These are phyloP conservation scores for Emergomyces pasteurianus DNA, from an alignment of 2,329 filamentous ascomycete genomes.

Conservation along the genomic window DNA sequence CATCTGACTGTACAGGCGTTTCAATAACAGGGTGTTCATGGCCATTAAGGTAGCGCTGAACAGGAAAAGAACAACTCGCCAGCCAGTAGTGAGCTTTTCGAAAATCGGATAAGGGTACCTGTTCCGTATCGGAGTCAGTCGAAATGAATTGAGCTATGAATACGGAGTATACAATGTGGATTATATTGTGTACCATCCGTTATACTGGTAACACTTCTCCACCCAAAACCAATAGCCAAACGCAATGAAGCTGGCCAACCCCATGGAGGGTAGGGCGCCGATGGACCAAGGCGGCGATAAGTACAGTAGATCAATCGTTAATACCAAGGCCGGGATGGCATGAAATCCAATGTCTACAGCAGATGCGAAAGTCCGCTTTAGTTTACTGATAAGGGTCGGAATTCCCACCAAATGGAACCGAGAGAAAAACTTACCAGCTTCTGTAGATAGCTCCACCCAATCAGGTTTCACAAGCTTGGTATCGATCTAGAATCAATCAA, in stretches of 20 bases:
- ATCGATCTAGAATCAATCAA: slow-evolving; percentile 23
- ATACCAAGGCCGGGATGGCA: slow-evolving; percentile 40
- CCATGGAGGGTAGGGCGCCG: slow-evolving; percentile 39
- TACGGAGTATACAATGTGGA: too few relatives aligned
- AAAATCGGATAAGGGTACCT: slow-evolving; percentile 59
- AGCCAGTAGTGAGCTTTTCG: slow-evolving; percentile 49
- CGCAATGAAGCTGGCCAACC: slow-evolving; percentile 39
- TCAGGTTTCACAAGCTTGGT: slow-evolving; percentile 40
- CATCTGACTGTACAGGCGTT: slow-evolving; percentile 53
- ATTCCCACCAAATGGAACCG: too few relatives aligned
- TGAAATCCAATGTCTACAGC: slow-evolving; percentile 36
- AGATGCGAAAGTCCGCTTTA: background rate
- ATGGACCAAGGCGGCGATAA: slow-evolving; percentile 51
- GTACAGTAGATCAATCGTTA: slow-evolving; percentile 44
- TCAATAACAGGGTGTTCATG: slow-evolving; percentile 53
- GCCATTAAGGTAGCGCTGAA: slow-evolving; percentile 62
- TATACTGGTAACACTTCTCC: slow-evolving; percentile 46
- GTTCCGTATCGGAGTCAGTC: background rate
- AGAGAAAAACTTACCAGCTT: slow-evolving; percentile 22
- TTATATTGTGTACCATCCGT: slow-evolving; percentile 47
- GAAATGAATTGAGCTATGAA: background rate
- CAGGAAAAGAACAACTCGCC: slow-evolving; percentile 57
- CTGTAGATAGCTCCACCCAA: slow-evolving; percentile 24
- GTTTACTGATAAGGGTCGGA: too few relatives aligned
- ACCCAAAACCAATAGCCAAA: slow-evolving; percentile 54